phyloP scores from a whole-genome alignment of 1,284 basidiomycete species.

The Boletus smithii region DNA sequence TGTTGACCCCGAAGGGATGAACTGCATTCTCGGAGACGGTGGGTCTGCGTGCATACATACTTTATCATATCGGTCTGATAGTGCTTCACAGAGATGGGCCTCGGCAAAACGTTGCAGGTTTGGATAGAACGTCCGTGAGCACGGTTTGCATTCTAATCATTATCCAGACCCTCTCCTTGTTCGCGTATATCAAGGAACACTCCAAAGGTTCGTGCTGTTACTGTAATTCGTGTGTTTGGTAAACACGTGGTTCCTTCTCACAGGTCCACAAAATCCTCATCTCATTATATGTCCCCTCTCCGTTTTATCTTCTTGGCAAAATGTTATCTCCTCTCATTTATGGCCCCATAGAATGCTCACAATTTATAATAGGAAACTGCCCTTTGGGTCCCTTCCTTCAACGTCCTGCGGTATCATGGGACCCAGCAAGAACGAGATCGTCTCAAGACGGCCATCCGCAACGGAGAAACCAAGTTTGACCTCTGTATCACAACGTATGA shows the following conservation, averaged over 20 bases:
- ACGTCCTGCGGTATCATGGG: slow-evolving; percentile 51
- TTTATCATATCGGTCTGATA: slow-evolving; percentile 8
- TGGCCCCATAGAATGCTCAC: background rate
- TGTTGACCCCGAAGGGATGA: slow-evolving; percentile 43
- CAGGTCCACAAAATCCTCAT: slow-evolving; percentile 46
- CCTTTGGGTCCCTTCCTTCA: slow-evolving; percentile 54
- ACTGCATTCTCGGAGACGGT: slow-evolving; percentile 60
- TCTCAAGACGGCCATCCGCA: slow-evolving; percentile 39
- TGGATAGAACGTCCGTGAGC: background rate
- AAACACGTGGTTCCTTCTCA: background rate
- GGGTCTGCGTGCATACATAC: slow-evolving; percentile 21
- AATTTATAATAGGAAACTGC: slow-evolving; percentile 42
- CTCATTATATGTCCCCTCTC: slow-evolving; percentile 61
- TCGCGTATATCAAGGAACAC: slow-evolving; percentile 53
- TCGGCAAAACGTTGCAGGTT: slow-evolving; percentile 63
- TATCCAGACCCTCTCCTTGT: slow-evolving; percentile 52
- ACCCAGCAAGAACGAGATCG: slow-evolving; percentile 45
- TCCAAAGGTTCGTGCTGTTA: slow-evolving; percentile 32
- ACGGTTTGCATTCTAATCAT: slow-evolving; percentile 1
- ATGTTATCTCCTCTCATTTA: slow-evolving; percentile 27
- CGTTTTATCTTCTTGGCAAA: slow-evolving; percentile 56
- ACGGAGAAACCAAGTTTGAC: slow-evolving; percentile 37
- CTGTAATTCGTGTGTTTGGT: background rate
- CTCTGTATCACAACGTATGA: slow-evolving; percentile 62
- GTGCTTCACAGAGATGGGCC: slow-evolving; percentile 47